Conservation (phyloP, 352 stramenopile species). For the Achlya hypogyna region DNA sequence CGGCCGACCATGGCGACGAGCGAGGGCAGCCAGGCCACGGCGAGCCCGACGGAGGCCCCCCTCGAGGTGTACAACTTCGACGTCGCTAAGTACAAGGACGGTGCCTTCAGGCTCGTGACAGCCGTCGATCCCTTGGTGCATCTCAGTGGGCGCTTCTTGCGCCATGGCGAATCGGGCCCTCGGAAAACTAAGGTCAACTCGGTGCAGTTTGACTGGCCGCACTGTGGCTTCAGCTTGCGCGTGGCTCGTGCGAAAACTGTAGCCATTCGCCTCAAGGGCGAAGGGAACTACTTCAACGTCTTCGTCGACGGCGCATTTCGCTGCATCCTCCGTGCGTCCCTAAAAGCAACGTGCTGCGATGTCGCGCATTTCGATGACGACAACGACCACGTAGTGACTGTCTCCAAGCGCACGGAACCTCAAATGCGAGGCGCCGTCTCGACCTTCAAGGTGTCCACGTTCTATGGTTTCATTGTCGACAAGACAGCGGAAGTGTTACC, state of each 20-base stretch:
- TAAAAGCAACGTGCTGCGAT: slow-evolving; percentile 72
- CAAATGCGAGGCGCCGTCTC: slow-evolving; percentile 78
- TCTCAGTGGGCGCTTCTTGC: slow-evolving; percentile 61
- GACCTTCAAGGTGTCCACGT: slow-evolving; percentile 85
- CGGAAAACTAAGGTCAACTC: slow-evolving; percentile 79
- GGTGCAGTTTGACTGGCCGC: slow-evolving; percentile 81
- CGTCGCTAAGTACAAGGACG: slow-evolving; percentile 65
- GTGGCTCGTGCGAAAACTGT: slow-evolving; percentile 51
- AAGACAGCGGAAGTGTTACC: slow-evolving; percentile 49
- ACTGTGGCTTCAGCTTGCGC: slow-evolving; percentile 50
- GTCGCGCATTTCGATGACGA: slow-evolving; percentile 26
- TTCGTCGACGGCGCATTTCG: slow-evolving; percentile 67
- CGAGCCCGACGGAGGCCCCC: neutral
- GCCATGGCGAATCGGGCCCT: slow-evolving; percentile 46
- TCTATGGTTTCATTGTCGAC: slow-evolving; percentile 83
- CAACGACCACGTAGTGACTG: slow-evolving; percentile 51
- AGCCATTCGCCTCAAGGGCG: slow-evolving; percentile 73
- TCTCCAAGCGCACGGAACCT: slow-evolving; percentile 76
- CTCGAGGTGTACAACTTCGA: slow-evolving; percentile 70
- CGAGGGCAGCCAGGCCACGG: neutral
- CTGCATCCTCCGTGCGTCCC: slow-evolving; percentile 67
- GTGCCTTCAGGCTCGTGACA: slow-evolving; percentile 52
- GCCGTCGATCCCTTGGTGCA: slow-evolving; percentile 51
- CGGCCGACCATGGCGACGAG: neutral
- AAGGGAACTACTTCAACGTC: slow-evolving; percentile 87